These are phyloP conservation scores for Metroxylon sagu DNA, from an alignment of 176 grass and related monocot genomes.

Conservation along the genomic window DNA sequence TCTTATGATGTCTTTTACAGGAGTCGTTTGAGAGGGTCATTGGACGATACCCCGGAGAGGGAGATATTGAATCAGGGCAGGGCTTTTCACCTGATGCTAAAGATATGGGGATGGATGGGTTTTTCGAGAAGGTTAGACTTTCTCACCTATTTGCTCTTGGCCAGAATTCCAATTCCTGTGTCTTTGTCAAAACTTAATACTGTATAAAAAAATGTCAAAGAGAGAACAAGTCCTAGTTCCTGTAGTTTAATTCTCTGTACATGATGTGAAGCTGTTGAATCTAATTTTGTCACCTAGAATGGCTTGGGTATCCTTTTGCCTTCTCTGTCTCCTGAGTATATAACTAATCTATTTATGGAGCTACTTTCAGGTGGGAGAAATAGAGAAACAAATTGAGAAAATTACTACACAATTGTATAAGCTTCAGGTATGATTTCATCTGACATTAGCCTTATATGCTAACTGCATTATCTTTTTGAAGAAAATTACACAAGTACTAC, in stretches of 20 bases:
- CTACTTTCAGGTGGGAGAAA: slow-evolving; percentile 31
- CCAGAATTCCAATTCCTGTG: too few relatives aligned
- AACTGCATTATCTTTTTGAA: too few relatives aligned
- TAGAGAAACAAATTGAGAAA: slow-evolving; percentile 34
- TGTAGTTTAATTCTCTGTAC: too few relatives aligned
- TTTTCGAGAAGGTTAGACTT: slow-evolving; percentile 32
- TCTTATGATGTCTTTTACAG: slow-evolving; percentile 8
- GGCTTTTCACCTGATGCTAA: slow-evolving; percentile 16
- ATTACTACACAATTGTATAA: slow-evolving; percentile 20
- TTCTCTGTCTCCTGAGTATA: background rate
- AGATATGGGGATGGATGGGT: slow-evolving; percentile 28
- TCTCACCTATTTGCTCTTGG: too few relatives aligned
- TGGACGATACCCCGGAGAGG: slow-evolving; percentile 34
- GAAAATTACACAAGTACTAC: too few relatives aligned
- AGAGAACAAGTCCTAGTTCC: too few relatives aligned
- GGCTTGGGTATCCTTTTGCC: background rate
- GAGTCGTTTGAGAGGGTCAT: slow-evolving; percentile 44
- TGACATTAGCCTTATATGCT: too few relatives aligned
- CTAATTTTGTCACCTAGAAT: too few relatives aligned
- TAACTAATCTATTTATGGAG: background rate
- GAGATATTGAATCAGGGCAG: background rate
- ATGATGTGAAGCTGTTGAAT: too few relatives aligned
- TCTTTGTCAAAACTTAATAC: too few relatives aligned
- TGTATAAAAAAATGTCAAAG: too few relatives aligned
- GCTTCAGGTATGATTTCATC: slow-evolving; percentile 27